These are phyloP conservation scores for Umbelopsis sp. DNA, from an alignment of 192 early-diverging fungal genomes.

Conservation along the genomic window DNA sequence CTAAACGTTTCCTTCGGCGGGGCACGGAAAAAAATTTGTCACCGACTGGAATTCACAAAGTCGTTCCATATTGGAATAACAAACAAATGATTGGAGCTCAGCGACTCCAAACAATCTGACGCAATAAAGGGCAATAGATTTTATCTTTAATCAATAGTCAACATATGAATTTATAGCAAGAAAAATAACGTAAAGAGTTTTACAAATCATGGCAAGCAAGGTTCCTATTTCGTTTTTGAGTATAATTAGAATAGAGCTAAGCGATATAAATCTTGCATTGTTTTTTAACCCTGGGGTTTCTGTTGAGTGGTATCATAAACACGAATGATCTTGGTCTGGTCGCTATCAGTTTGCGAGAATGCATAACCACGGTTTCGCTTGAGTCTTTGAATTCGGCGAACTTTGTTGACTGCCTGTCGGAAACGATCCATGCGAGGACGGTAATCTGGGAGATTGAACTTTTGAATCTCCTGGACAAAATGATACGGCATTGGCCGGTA, in stretches of 20 bases:
- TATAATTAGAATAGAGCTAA: neutral
- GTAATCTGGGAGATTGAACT: constrained; percentile 98
- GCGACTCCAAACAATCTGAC: too few species aligned
- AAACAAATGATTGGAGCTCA: too few species aligned
- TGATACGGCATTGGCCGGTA: constrained; percentile 85
- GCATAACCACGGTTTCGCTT: constrained; percentile 95
- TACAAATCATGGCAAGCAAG: constrained; percentile 20
- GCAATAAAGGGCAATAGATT: too few species aligned
- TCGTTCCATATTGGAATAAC: too few species aligned
- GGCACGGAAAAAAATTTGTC: too few species aligned
- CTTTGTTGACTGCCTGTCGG: constrained; percentile 96
- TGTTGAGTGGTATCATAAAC: constrained; percentile 62
- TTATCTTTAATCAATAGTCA: too few species aligned
- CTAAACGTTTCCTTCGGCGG: too few species aligned
- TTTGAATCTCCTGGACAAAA: constrained; percentile 98
- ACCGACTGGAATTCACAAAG: too few species aligned
- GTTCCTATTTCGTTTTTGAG: neutral
- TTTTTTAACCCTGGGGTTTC: constrained; percentile 59
- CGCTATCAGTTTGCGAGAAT: constrained; percentile 96
- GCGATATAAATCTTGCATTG: constrained; percentile 4
- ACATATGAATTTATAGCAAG: too few species aligned
- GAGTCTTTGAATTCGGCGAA: constrained; percentile 87
- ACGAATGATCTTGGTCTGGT: constrained; percentile 73
- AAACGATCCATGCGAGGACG: constrained; percentile 96
- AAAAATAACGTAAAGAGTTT: neutral